Base-by-base conservation (phyloP, 192 early-diverging fungal species). In the Backusella sp. region DNA sequence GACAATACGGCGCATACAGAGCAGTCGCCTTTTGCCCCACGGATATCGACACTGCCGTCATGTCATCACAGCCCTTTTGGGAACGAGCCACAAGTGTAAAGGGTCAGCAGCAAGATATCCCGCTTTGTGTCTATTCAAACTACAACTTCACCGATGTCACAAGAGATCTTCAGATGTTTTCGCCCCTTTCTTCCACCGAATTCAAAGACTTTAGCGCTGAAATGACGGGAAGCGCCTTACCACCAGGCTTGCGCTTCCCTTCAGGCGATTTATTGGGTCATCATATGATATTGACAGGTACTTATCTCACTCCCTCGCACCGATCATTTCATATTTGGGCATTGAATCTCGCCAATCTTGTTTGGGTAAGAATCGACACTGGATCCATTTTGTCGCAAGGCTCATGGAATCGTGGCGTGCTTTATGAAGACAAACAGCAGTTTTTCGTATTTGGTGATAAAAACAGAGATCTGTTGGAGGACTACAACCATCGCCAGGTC, bases 241-340 rank as follows among this genome's bases (percentile, higher is more conserved):
- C 92, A 21, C 91, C 91, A 1, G 92, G 92, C n/a, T 79, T 94
- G 72, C 84, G 92, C 23, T 94, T 94, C 73, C 92, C 92, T 26
- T 85, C 89, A 12, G 91, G 91, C 15, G 85, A 87, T 39, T 80
- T 89, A 32, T 80, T 91, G 0, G 92, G 91, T 73, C 86, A 90
- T 21, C 87, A 90, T 66, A 84, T 91, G 3, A 65, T 92, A n/a
- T 59, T 94, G 3, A 86, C 90, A 2, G 92, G 92, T 26, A 94
- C 91, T 46, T 89, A 91, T 52, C 87, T 94, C 35, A 88, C 85
- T 21, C 86, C 86, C 42, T 83, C 87, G 6, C 83, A 85, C 42
- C 88, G 90, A 66, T 84, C 91, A 23, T 87, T 92, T 82, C 85
- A 87, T 59, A 79, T 94, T 28, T 94, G 92, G 92, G 83, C 87